phyloP scores from a whole-genome alignment of 305 asterid genomes.

The Lippia alba region DNA sequence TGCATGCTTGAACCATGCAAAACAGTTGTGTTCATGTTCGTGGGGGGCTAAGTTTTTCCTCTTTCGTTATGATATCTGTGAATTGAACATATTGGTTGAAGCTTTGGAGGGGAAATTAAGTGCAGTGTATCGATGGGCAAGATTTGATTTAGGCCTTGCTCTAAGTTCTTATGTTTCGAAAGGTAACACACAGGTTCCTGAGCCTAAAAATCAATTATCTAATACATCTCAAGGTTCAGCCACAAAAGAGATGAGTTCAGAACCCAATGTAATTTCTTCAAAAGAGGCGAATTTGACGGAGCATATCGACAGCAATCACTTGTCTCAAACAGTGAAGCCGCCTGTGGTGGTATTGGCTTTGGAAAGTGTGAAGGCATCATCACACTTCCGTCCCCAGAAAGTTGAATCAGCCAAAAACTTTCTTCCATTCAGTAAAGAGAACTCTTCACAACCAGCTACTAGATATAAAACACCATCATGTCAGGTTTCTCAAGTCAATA shows the following conservation, averaged over 20 bases:
- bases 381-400: conserved; percentile 41
- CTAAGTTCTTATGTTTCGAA: conserved; percentile 71
- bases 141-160: conserved; percentile 81
- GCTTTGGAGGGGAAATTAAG: conserved; percentile 91
- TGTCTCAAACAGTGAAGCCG: conserved; percentile 40
- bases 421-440: conserved; percentile 44
- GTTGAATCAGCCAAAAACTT: conserved; percentile 39
- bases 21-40: conserved; percentile 79
- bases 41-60: conserved; percentile 85
- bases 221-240: conserved; percentile 46
- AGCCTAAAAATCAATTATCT: conserved; percentile 42
- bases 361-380: conserved; percentile 44
- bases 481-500: conserved; percentile 36
- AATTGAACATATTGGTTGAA: conserved; percentile 73
- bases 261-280: conserved; percentile 30
- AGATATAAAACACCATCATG: conserved; percentile 33
- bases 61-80: conserved; percentile 70
- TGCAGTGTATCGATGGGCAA: conserved; percentile 91
- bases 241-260: conserved; percentile 43
- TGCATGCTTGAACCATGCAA: conserved; percentile 89
- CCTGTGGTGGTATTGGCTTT: conserved; percentile 55
- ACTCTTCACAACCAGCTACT: conserved; percentile 34
- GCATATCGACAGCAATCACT: conserved; percentile 29
- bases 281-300: conserved; percentile 42
- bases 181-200: conserved; percentile 55